A percentile compares a stretch with the other conserved stretches of the same genome.
These are phyloP conservation scores for Sideroxylon spinosum DNA, from an alignment of 179 eudicot genomes.

Conservation along the genomic window DNA sequence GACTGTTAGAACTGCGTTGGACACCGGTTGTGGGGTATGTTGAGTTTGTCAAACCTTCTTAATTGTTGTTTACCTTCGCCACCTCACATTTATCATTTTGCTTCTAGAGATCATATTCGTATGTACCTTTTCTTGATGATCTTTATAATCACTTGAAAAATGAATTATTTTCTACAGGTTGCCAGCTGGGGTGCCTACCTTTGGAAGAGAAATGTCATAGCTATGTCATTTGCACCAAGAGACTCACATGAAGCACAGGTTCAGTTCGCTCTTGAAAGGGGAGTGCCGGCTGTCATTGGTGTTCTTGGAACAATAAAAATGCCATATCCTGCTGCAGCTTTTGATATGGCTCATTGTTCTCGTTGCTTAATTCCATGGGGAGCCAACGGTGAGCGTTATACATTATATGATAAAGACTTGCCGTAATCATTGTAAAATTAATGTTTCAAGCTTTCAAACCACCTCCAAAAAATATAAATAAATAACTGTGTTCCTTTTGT, in stretches of 20 bases:
- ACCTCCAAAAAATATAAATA: background rate
- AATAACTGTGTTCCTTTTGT: background rate
- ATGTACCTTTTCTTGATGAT: background rate
- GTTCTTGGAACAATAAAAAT: conserved; percentile 76
- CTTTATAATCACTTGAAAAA: background rate
- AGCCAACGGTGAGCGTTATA: conserved; percentile 51
- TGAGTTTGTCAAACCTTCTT: background rate
- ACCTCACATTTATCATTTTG: background rate
- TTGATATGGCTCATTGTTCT: conserved; percentile 89
- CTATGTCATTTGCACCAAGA: conserved; percentile 89
- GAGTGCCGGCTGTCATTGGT: conserved; percentile 84
- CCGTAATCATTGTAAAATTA: too few relatives aligned
- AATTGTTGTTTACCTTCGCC: background rate
- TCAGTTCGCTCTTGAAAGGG: conserved; percentile 86
- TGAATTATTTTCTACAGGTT: conserved; percentile 36
- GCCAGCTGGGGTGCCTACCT: conserved; percentile 94
- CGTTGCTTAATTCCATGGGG: conserved; percentile 87
- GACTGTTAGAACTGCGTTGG: conserved; percentile 69
- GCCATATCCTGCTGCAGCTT: conserved; percentile 66
- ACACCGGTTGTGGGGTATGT: conserved; percentile 87
- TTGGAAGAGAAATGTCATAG: conserved; percentile 70
- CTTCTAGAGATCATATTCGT: background rate
- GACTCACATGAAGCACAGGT: conserved; percentile 92
- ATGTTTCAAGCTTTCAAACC: background rate
- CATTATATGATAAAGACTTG: too few relatives aligned